Evolutionary conservation across 2,329 filamentous ascomycete genomes (phyloP).

Genomic region (Trichoderma asperellum): DNA sequence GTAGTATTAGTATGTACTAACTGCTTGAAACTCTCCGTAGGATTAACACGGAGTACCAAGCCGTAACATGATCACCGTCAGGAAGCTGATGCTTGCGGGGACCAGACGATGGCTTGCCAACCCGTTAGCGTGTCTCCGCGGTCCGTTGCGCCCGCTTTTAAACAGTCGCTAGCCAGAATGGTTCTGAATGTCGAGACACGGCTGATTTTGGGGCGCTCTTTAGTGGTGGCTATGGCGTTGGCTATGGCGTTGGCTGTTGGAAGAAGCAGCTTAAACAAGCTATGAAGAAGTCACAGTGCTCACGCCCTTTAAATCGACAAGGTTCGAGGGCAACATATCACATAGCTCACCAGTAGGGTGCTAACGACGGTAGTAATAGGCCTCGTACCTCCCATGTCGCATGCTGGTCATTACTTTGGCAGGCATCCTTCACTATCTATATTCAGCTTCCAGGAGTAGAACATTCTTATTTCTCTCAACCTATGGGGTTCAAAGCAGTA

Average conservation of each 20-base stretch:
- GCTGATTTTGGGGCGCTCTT: neutral
- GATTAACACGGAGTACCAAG: conserved; percentile 21
- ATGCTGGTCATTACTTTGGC: neutral
- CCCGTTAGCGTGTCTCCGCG: conserved; percentile 25
- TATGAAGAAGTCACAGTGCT: neutral
- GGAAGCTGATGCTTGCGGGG: conserved; percentile 26
- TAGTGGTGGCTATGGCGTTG: neutral
- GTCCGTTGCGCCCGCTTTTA: conserved; percentile 29
- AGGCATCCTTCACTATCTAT: neutral
- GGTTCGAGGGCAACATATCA: neutral
- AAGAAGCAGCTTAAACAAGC: neutral
- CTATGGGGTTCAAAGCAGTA: neutral
- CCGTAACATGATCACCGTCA: conserved; percentile 15
- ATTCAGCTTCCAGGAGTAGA: neutral
- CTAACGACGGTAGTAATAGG: neutral
- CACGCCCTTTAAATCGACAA: neutral
- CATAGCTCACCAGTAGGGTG: neutral
- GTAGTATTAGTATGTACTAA: neutral
- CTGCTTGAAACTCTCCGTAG: conserved; percentile 8
- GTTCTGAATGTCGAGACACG: conserved; percentile 16
- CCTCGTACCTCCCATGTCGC: neutral
- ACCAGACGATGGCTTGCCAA: conserved; percentile 22
- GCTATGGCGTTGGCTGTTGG: neutral
- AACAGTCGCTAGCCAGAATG: conserved; percentile 7
- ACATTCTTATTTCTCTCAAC: neutral